Base-by-base conservation (phyloP, 257 asterid genomes). In the Ajuga chamaepitys region DNA sequence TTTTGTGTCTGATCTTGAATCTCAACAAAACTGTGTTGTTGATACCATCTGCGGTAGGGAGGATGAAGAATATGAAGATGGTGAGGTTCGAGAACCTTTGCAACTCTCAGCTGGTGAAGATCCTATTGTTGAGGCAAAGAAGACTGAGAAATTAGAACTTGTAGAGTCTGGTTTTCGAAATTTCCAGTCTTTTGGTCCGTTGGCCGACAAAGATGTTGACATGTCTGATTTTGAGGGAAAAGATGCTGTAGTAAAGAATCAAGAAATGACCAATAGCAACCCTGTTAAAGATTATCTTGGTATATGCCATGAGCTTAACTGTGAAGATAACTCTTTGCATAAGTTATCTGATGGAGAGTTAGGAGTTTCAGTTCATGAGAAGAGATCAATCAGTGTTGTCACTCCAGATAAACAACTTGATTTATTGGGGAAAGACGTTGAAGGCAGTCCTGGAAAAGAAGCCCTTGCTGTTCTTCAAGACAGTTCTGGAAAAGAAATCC, bases 1-100 rank as follows among this genome's bases (percentile, higher is more conserved):
- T 50, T 70, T 69, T 73, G 83, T 82, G 66, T 83, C 88, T 64
- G 95, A 87, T 70, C 72, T 46, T 58, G 86, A 81, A 80, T 79
- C 88, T 17, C 80, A 71, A 63, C 85, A 84, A 63, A 75, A 75
- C 66, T 73, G 59, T 76, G 78, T 72, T 44, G 44, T 61, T 64
- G 76, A 46, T 32, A 47, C 68, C 55, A 57, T 17, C 3, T 32
- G 70, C 63, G 64, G 13, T 65, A 82, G 74, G 72, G 95, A 82
- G 75, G 94, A 87, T 71, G 95, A 82, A 50, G 96, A 91, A 9
- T 82, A 64, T 70, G 97, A 93, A 82, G 98, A 93, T 61, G 97
- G 97, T 67, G 97, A 93, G 75, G 78, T 87, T 59, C 83, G 95
- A 75, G 97, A 86, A 69, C 77, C 84, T 26, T 14, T 61, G 8